These are phyloP conservation scores for Calonectria leucothoes DNA, from an alignment of 2,329 filamentous ascomycete genomes.

Conservation along the genomic window DNA sequence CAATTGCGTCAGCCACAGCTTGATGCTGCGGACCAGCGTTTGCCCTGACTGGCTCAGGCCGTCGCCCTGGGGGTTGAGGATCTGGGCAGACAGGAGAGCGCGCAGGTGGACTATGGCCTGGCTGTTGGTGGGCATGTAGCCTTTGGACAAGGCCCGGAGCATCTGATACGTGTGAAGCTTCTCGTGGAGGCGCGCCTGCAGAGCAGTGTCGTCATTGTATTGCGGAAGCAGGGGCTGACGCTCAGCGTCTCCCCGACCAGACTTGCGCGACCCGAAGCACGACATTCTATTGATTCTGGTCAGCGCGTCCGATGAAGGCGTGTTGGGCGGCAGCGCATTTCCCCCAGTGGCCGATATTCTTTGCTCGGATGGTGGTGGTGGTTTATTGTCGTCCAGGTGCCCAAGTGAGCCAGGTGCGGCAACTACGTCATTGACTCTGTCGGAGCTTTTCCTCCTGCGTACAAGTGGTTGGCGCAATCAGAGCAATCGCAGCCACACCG, in stretches of 20 bases:
- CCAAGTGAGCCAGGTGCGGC: background rate
- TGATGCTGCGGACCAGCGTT: conserved; percentile 76
- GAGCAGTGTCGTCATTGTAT: conserved; percentile 82
- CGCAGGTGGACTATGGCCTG: conserved; percentile 84
- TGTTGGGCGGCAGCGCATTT: no score
- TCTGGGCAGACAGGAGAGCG: conserved; percentile 79
- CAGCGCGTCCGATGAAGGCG: background rate
- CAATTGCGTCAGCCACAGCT: conserved; percentile 81
- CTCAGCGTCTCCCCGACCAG: conserved; percentile 64
- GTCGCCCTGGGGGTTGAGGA: conserved; percentile 76
- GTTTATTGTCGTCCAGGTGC: background rate
- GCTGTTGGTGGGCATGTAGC: conserved; percentile 93
- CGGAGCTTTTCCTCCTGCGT: conserved; percentile 12
- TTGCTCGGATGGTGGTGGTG: background rate
- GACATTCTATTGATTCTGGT: conserved; percentile 55
- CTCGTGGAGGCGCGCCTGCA: conserved; percentile 83
- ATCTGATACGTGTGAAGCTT: conserved; percentile 97
- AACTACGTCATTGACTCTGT: conserved; percentile 19
- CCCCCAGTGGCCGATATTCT: background rate
- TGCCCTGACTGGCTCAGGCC: conserved; percentile 84
- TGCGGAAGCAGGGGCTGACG: conserved; percentile 84
- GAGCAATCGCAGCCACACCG: background rate
- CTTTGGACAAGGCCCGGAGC: conserved; percentile 81
- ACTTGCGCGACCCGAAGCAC: conserved; percentile 70
- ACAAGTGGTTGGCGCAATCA: background rate